Percentiles rank a stretch among this genome's conserved stretches.
Conservation (phyloP, 805 yeast species). For the Schwanniomyces sp. region DNA sequence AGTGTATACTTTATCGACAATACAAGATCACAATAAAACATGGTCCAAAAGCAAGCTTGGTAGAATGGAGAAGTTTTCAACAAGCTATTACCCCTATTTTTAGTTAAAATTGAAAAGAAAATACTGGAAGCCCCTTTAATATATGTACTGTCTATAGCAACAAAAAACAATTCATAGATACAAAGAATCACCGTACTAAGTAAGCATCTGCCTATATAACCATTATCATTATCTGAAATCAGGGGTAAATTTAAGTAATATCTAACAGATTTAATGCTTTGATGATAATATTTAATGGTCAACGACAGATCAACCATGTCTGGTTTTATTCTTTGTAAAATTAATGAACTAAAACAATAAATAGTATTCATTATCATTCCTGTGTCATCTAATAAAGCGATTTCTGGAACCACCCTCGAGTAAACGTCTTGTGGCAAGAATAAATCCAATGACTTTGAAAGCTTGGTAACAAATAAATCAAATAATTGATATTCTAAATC, state of each 20-base stretch:
- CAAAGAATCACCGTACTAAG: constrained; percentile 37
- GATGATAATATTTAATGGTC: constrained; percentile 38
- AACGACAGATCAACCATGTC: constrained; percentile 25
- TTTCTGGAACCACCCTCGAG: constrained; percentile 29
- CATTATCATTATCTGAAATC: constrained; percentile 21
- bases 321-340: constrained; percentile 30
- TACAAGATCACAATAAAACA: constrained; percentile 34
- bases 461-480: constrained; percentile 30
- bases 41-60: constrained; percentile 37
- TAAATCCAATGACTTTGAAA: constrained; percentile 31
- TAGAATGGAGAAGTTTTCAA: constrained; percentile 29
- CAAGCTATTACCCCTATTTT: constrained; percentile 15
- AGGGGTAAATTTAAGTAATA: constrained; percentile 26
- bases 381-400: constrained; percentile 40
- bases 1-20: constrained; percentile 29
- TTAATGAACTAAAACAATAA: constrained; percentile 36
- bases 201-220: constrained; percentile 34
- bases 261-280: constrained; percentile 31
- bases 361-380: constrained; percentile 37
- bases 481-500: constrained; percentile 30
- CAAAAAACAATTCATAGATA: constrained; percentile 38
- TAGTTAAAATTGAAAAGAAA: constrained; percentile 26
- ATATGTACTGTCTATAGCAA: constrained; percentile 36
- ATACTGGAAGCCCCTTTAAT: constrained; percentile 38
- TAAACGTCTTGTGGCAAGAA: constrained; percentile 29